phyloP scores from a whole-genome alignment of 768 basidiomycete genomes.

The Leccinum broughii region DNA sequence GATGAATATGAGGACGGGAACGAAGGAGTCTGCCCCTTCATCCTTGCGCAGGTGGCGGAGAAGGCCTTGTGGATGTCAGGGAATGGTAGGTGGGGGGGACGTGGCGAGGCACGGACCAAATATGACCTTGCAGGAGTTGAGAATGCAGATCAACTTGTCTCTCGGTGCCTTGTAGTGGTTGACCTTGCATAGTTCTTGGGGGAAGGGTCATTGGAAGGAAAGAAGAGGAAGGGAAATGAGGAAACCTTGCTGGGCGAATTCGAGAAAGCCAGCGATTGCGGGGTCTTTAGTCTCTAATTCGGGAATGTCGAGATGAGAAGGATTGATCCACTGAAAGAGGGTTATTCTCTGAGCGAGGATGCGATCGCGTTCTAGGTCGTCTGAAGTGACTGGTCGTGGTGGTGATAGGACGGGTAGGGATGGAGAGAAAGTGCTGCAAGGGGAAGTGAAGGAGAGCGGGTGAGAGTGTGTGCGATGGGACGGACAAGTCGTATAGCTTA shows the following conservation, averaged over 20 bases:
- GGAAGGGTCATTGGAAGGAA: slow-evolving; percentile 4
- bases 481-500: slow-evolving; percentile 90
- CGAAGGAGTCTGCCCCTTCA: slow-evolving; percentile 90
- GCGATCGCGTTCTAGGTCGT: slow-evolving; percentile 95
- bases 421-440: slow-evolving; percentile 85
- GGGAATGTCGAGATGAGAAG: slow-evolving; percentile 88
- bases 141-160: slow-evolving; percentile 95
- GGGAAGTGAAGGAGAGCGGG: slow-evolving; percentile 4
- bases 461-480: slow-evolving; percentile 21
- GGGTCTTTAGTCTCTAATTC: slow-evolving; percentile 59
- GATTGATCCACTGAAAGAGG: slow-evolving; percentile 88
- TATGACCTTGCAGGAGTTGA: slow-evolving; percentile 99
- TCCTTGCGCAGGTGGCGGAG: slow-evolving; percentile 85
- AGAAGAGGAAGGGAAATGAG: slow-evolving; percentile 4
- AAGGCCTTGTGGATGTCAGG: slow-evolving; percentile 53
- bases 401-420: slow-evolving; percentile 66
- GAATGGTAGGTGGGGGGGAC: slow-evolving; percentile 4
- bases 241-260: slow-evolving; percentile 88
- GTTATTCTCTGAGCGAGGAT: slow-evolving; percentile 70
- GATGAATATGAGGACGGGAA: slow-evolving; percentile 92
- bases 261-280: slow-evolving; percentile 67
- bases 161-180: slow-evolving; percentile 99
- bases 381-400: slow-evolving; percentile 79
- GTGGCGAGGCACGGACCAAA: slow-evolving; percentile 65
- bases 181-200: slow-evolving; percentile 86